Percentiles rank a stretch among this genome's conserved stretches.
These are phyloP conservation scores for Chaetomium strumarium DNA, from an alignment of 2,329 filamentous ascomycete species.

Conservation along the genomic window DNA sequence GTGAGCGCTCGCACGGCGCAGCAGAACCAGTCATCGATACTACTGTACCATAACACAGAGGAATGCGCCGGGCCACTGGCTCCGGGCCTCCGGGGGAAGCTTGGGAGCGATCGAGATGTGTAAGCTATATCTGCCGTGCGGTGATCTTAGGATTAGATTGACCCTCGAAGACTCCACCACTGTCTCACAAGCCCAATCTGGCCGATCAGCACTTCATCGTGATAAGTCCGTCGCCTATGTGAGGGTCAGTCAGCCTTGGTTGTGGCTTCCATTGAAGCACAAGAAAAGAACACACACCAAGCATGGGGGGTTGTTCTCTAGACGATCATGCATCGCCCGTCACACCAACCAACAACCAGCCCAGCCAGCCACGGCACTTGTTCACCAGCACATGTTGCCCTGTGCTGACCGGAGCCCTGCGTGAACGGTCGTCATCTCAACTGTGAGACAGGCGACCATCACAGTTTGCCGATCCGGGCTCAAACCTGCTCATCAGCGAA, in stretches of 20 bases:
- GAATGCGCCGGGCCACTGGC: too few relatives aligned
- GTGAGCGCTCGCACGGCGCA: too few relatives aligned
- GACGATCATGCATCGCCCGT: background rate
- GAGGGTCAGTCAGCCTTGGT: constrained; percentile 1
- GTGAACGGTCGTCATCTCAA: too few relatives aligned
- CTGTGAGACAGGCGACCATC: too few relatives aligned
- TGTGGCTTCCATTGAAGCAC: background rate
- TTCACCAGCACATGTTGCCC: too few relatives aligned
- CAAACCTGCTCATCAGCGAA: too few relatives aligned
- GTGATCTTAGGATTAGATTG: background rate
- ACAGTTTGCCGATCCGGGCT: too few relatives aligned
- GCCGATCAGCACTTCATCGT: background rate
- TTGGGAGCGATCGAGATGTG: background rate
- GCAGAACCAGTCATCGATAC: too few relatives aligned
- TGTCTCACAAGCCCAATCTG: background rate
- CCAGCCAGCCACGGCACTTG: background rate
- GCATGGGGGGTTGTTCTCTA: background rate
- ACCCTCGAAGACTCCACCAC: background rate
- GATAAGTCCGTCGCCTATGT: background rate
- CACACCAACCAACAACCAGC: background rate
- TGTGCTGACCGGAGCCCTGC: too few relatives aligned
- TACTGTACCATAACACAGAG: too few relatives aligned
- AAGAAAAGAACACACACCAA: too few relatives aligned
- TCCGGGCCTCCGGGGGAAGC: too few relatives aligned
- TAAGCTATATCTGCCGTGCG: background rate